A percentile compares a stretch with the other conserved stretches of the same genome.
Evolutionary conservation across 2,329 filamentous ascomycete genomes (phyloP).

Genomic region (Bipolaris zeicola): DNA sequence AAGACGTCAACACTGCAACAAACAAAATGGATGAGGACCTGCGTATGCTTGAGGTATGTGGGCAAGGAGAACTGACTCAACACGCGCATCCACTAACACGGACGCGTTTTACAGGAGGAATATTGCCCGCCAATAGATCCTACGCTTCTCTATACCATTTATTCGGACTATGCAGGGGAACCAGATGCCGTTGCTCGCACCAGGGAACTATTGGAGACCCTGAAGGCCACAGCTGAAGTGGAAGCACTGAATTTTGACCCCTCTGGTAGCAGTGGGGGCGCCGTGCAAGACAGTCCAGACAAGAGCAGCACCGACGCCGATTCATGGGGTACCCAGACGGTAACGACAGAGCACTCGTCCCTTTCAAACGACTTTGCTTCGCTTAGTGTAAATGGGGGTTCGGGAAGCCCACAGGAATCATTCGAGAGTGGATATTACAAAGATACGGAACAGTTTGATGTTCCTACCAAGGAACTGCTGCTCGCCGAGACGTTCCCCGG

Average conservation of each 20-base stretch:
- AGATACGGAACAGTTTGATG: slow-evolving; percentile 53
- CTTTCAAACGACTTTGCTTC: slow-evolving; percentile 54
- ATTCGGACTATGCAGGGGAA: slow-evolving; percentile 72
- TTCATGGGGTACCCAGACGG: slow-evolving; percentile 50
- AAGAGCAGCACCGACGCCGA: slow-evolving; percentile 38
- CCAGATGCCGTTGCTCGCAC: slow-evolving; percentile 59
- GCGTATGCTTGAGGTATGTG: slow-evolving; percentile 40
- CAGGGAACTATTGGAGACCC: slow-evolving; percentile 63
- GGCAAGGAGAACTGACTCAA: slow-evolving; percentile 1
- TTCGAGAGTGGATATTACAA: slow-evolving; percentile 40
- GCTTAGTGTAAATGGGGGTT: slow-evolving; percentile 34
- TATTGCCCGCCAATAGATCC: slow-evolving; percentile 79
- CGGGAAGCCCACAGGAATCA: slow-evolving; percentile 30
- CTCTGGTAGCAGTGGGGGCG: slow-evolving; percentile 66
- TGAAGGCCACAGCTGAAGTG: slow-evolving; percentile 67
- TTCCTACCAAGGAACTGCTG: slow-evolving; percentile 66
- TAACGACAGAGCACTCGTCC: slow-evolving; percentile 58
- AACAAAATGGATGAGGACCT: slow-evolving; percentile 46
- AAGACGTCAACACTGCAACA: slow-evolving; percentile 33
- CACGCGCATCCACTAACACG: slow-evolving; percentile 19
- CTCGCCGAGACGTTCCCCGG: slow-evolving; percentile 75
- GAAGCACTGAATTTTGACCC: slow-evolving; percentile 82
- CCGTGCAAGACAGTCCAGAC: slow-evolving; percentile 21
- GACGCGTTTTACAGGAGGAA: slow-evolving; percentile 59
- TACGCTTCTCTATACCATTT: slow-evolving; percentile 75